A percentile compares a stretch with the other conserved stretches of the same genome.
Evolutionary conservation across 305 asterid genomes (phyloP).

Genomic region (Solanum hybrid): DNA sequence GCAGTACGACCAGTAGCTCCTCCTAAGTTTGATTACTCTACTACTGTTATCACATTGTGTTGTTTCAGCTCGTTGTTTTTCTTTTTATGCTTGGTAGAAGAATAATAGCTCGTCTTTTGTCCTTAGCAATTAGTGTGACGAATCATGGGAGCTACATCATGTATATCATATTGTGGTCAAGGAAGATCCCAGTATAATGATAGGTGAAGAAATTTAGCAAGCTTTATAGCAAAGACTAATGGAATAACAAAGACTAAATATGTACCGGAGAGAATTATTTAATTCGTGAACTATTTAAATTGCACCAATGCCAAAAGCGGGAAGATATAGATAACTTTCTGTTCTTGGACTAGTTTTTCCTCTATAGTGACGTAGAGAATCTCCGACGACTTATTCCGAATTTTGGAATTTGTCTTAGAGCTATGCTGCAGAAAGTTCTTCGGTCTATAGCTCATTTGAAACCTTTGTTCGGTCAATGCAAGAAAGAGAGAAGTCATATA

Average conservation of each 20-base stretch:
- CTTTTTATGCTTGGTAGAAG: not conserved
- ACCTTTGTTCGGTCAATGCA: not conserved
- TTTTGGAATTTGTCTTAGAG: not conserved
- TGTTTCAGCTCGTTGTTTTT: not conserved
- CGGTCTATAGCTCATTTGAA: not conserved
- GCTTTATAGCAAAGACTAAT: not conserved
- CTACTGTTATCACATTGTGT: not conserved
- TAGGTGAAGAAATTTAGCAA: not conserved
- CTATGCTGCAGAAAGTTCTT: not conserved
- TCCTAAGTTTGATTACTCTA: not conserved
- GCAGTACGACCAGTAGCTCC: not conserved
- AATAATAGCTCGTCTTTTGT: not conserved
- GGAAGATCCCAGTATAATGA: not conserved
- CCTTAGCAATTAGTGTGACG: not conserved
- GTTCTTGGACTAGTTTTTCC: not conserved
- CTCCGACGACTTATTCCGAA: not conserved
- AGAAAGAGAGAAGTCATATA: not conserved
- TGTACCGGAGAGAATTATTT: not conserved
- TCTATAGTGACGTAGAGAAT: not conserved
- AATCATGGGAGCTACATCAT: not conserved
- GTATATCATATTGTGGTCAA: not conserved
- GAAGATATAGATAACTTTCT: not conserved
- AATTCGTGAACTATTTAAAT: not conserved
- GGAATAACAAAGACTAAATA: not conserved
- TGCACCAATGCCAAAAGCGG: not conserved